Percentiles rank a stretch among this genome's conserved stretches.
Conservation (phyloP, 495 filamentous ascomycete species). For the Cudoniella acicularis region DNA sequence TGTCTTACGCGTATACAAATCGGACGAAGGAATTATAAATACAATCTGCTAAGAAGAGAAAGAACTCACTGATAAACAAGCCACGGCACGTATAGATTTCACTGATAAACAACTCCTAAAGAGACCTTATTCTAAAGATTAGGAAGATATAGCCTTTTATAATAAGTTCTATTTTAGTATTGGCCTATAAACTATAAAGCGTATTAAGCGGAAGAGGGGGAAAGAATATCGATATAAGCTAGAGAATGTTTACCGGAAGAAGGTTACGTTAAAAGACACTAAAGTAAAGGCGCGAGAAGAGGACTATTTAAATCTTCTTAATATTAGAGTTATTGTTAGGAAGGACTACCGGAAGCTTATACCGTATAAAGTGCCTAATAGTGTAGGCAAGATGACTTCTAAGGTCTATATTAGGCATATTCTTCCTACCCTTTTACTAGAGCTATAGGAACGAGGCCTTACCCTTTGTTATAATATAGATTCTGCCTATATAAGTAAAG, state of each 20-base stretch:
- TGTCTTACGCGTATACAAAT: background rate
- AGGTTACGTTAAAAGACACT: constrained; percentile 6
- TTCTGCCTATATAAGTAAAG: constrained; percentile 6
- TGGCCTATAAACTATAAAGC: constrained; percentile 2
- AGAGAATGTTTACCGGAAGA: constrained; percentile 5
- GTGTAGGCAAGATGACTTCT: constrained; percentile 5
- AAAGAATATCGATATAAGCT: background rate
- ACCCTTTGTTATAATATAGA: constrained; percentile 1
- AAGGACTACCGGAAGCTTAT: background rate
- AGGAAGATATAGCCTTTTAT: constrained; percentile 5
- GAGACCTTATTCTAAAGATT: constrained; percentile 3
- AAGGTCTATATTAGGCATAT: background rate
- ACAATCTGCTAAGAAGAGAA: background rate
- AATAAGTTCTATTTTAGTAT: constrained; percentile 14
- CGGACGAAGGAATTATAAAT: constrained; percentile 2
- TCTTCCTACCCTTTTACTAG: too few species aligned
- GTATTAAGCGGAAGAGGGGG: constrained; percentile 5
- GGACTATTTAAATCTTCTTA: background rate
- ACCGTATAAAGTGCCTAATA: constrained; percentile 1
- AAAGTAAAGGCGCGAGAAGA: constrained; percentile 2
- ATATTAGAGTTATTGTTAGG: background rate
- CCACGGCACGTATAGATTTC: background rate
- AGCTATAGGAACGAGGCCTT: background rate
- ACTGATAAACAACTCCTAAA: background rate
- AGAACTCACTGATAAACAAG: background rate